Percentiles rank a stretch among this genome's conserved stretches.
phyloP scores from a whole-genome alignment of 2,329 filamentous ascomycete genomes.

The Hypoxylon sp. region DNA sequence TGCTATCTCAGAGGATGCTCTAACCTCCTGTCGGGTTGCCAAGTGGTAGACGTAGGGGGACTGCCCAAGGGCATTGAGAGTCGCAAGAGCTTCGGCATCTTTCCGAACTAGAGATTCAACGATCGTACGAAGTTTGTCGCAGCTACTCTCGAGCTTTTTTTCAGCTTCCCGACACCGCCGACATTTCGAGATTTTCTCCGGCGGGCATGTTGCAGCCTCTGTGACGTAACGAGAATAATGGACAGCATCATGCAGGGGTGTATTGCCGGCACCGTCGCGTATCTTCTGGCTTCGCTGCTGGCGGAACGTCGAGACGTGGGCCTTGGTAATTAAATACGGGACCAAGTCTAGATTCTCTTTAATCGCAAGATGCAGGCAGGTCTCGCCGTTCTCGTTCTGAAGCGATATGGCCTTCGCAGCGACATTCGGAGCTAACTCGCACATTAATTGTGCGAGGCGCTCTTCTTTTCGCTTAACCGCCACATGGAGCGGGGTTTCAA shows the following conservation, averaged over 20 bases:
- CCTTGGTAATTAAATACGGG: conserved; percentile 25
- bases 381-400: conserved; percentile 32
- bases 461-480: conserved; percentile 34
- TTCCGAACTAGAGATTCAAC: conserved; percentile 29
- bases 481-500: conserved; percentile 30
- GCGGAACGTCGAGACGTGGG: conserved; percentile 19
- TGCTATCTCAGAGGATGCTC: conserved; percentile 9
- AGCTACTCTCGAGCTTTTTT: conserved; percentile 22
- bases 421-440: conserved; percentile 21
- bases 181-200: conserved; percentile 28
- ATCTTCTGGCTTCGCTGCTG: conserved; percentile 29
- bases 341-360: conserved; percentile 30
- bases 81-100: conserved; percentile 29
- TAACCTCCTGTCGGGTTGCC: conserved; percentile 23
- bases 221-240: conserved; percentile 29
- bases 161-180: conserved; percentile 29
- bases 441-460: conserved; percentile 26
- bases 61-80: conserved; percentile 27
- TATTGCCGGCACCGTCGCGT: conserved; percentile 27
- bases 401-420: conserved; percentile 33
- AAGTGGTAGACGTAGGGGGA: conserved; percentile 28
- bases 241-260: conserved; percentile 25
- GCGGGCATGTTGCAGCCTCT: conserved; percentile 23
- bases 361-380: conserved; percentile 30
- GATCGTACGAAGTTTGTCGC: conserved; percentile 11